Percentiles rank a stretch among this genome's conserved stretches.
phyloP scores from a whole-genome alignment of 2,329 filamentous ascomycete species.

The Knufia petricola region DNA sequence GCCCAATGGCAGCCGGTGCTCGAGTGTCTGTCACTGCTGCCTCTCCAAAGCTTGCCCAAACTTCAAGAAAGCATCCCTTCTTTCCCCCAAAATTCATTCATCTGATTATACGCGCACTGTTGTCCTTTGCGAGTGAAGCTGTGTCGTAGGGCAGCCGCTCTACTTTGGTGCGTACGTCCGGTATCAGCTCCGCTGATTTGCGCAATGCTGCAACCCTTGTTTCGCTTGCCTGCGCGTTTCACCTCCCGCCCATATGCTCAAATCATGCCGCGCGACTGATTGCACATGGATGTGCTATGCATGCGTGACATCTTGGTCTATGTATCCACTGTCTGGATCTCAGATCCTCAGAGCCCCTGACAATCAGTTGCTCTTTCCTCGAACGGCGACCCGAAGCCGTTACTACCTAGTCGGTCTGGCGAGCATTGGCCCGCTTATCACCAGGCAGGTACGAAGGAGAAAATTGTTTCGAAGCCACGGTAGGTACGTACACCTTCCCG shows the following conservation, averaged over 20 bases:
- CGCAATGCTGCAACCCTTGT: background rate
- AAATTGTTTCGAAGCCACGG: background rate
- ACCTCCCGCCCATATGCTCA: background rate
- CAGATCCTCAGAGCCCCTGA: background rate
- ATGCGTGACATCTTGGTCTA: background rate
- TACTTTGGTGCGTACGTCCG: too few relatives aligned
- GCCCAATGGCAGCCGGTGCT: too few relatives aligned
- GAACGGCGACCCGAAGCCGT: background rate
- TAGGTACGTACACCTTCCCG: constrained; percentile 2
- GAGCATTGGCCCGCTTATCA: background rate
- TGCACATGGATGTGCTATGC: background rate
- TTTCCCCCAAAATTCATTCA: too few relatives aligned
- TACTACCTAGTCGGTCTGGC: background rate
- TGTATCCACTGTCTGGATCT: background rate
- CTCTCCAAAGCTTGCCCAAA: too few relatives aligned
- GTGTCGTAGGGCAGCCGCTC: background rate
- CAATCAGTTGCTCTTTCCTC: background rate
- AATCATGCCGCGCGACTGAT: background rate
- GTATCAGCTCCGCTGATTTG: background rate
- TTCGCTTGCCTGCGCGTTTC: background rate
- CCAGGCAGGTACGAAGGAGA: background rate
- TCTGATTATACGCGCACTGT: too few relatives aligned
- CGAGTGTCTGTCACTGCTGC: too few relatives aligned
- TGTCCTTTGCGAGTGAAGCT: too few relatives aligned
- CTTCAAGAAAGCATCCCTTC: too few relatives aligned